These are phyloP conservation scores for Aureobasidium sp. DNA, from an alignment of 2,329 filamentous ascomycete species.

Conservation along the genomic window DNA sequence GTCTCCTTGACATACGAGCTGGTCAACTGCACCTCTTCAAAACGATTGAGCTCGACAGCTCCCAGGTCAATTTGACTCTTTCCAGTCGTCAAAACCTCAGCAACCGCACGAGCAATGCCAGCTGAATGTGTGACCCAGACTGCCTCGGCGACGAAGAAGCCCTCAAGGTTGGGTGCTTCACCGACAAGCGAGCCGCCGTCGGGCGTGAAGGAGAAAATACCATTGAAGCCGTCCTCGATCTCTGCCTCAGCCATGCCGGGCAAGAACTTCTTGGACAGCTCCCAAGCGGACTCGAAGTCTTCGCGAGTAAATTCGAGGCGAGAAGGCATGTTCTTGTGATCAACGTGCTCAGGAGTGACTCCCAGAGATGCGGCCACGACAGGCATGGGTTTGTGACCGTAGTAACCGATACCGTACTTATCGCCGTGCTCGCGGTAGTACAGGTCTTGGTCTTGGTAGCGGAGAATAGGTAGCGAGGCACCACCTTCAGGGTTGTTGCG, in stretches of 20 bases:
- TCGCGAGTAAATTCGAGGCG: conserved; percentile 52
- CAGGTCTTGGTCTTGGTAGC: conserved; percentile 57
- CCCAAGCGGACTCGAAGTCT: conserved; percentile 57
- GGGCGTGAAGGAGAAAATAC: conserved; percentile 60
- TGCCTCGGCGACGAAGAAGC: conserved; percentile 58
- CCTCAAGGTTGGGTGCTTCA: conserved; percentile 50
- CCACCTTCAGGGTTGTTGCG: conserved; percentile 42
- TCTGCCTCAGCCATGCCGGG: conserved; percentile 46
- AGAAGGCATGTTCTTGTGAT: conserved; percentile 58
- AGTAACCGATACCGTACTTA: conserved; percentile 56
- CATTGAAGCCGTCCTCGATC: conserved; percentile 57
- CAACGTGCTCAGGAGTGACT: conserved; percentile 46
- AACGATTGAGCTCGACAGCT: conserved; percentile 54
- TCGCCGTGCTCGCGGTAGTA: conserved; percentile 61
- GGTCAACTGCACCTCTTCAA: conserved; percentile 54
- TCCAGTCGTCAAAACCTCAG: conserved; percentile 52
- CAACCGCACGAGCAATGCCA: conserved; percentile 54
- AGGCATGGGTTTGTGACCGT: conserved; percentile 57
- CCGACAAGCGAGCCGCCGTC: conserved; percentile 57
- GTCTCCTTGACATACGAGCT: conserved; percentile 53
- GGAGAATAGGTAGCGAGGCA: conserved; percentile 51
- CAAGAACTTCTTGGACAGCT: conserved; percentile 48
- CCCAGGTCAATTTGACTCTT: conserved; percentile 50
- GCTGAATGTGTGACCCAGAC: conserved; percentile 63
- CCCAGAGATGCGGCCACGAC: conserved; percentile 50